Percentiles rank a stretch among this genome's conserved stretches.
These are phyloP conservation scores for Harringtonia aguacate DNA, from an alignment of 2,329 filamentous ascomycete genomes.

Conservation along the genomic window DNA sequence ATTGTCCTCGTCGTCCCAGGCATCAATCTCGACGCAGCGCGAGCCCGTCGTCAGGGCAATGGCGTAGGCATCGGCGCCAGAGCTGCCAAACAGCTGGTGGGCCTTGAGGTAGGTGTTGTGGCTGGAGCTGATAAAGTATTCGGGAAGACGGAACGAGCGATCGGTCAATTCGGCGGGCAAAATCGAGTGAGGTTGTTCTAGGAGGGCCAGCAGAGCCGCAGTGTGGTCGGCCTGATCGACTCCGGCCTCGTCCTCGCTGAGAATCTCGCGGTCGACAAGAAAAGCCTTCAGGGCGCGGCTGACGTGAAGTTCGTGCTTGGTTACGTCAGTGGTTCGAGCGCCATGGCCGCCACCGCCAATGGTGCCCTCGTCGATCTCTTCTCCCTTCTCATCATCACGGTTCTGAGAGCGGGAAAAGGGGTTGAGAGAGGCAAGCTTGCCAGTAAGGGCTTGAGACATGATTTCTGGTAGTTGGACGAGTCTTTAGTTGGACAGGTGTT, in stretches of 20 bases:
- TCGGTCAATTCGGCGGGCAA: constrained; percentile 45
- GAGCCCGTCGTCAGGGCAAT: constrained; percentile 51
- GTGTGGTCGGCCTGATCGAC: constrained; percentile 29
- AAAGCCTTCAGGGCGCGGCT: constrained; percentile 47
- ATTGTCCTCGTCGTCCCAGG: constrained; percentile 20
- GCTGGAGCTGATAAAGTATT: constrained; percentile 63
- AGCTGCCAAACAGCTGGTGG: constrained; percentile 56
- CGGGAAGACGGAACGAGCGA: constrained; percentile 48
- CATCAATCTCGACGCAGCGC: constrained; percentile 48
- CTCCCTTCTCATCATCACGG: constrained; percentile 38
- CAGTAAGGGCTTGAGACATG: constrained; percentile 20
- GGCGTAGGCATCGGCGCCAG: constrained; percentile 52
- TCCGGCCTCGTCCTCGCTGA: constrained; percentile 36
- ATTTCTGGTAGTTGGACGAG: constrained; percentile 22
- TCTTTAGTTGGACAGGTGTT: constrained; percentile 13
- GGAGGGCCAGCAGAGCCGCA: constrained; percentile 34
- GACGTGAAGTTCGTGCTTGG: constrained; percentile 44
- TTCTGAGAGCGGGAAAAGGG: constrained; percentile 21
- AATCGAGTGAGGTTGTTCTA: constrained; percentile 45
- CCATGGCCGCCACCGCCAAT: constrained; percentile 23
- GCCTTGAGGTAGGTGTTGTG: constrained; percentile 65
- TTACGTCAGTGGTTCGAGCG: constrained; percentile 26
- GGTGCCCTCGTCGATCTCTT: constrained; percentile 36
- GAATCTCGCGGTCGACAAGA: constrained; percentile 38
- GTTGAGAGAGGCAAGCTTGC: constrained; percentile 18